Evolutionary conservation across 805 yeast genomes (phyloP).

Genomic region (Naumovozyma baii): DNA sequence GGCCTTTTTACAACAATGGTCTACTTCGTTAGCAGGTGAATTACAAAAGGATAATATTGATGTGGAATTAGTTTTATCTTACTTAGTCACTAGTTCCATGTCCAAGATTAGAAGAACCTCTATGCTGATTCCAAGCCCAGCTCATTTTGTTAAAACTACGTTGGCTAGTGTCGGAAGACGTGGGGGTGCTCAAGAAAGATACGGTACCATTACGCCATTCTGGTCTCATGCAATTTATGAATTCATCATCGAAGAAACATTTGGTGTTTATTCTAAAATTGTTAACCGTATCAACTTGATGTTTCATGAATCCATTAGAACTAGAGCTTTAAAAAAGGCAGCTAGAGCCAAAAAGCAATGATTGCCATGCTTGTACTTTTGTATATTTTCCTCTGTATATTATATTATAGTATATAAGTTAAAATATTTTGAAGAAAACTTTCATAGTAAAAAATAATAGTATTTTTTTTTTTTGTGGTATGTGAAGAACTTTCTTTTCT

Average conservation of each 20-base stretch:
- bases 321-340: slow-evolving; percentile 70
- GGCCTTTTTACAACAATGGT: slow-evolving; percentile 91
- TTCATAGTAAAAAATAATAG: too few relatives aligned
- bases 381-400: too few relatives aligned
- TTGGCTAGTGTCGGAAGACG: slow-evolving; percentile 68
- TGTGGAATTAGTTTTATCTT: slow-evolving; percentile 77
- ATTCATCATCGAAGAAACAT: slow-evolving; percentile 63
- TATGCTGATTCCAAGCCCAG: slow-evolving; percentile 69
- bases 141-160: slow-evolving; percentile 64
- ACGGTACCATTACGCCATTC: slow-evolving; percentile 78
- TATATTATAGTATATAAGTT: too few relatives aligned
- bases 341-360: slow-evolving; percentile 26
- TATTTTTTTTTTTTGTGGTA: too few relatives aligned
- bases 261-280: slow-evolving; percentile 69
- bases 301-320: slow-evolving; percentile 75
- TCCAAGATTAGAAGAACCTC: slow-evolving; percentile 81
- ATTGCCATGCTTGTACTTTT: too few relatives aligned
- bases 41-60: slow-evolving; percentile 60
- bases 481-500: too few relatives aligned
- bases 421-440: too few relatives aligned
- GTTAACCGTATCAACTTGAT: slow-evolving; percentile 59
- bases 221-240: slow-evolving; percentile 93
- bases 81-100: slow-evolving; percentile 91
- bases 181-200: slow-evolving; percentile 88
- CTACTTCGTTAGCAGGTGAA: slow-evolving; percentile 80